Evolutionary conservation across 2,329 filamentous ascomycete genomes (phyloP).

Genomic region (Aspergillus novofumigatus): DNA sequence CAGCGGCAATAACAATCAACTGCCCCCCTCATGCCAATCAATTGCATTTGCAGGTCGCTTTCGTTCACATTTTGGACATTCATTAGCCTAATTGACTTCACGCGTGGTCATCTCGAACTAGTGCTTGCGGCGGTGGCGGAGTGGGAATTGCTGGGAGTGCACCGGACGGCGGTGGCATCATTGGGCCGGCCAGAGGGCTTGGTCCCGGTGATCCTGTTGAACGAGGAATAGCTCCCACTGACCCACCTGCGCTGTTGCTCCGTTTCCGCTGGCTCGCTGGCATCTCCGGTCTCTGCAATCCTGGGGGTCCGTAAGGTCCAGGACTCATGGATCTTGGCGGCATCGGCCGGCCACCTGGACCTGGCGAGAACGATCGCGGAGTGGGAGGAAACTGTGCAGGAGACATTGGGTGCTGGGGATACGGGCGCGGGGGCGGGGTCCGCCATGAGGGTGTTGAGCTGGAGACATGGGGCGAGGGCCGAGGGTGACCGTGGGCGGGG

Average conservation of each 20-base stretch:
- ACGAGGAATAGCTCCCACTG: constrained; percentile 21
- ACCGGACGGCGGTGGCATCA: constrained; percentile 33
- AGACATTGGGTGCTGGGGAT: constrained; percentile 28
- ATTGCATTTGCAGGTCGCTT: background rate
- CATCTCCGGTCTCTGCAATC: constrained; percentile 39
- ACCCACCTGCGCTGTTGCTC: constrained; percentile 42
- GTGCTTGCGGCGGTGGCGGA: constrained; percentile 30
- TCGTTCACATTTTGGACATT: constrained; percentile 1
- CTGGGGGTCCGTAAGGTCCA: constrained; percentile 40
- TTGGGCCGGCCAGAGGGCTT: constrained; percentile 26
- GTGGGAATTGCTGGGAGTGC: constrained; percentile 41
- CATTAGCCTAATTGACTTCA: constrained; percentile 12
- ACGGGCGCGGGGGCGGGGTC: constrained; percentile 25
- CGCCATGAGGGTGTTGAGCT: constrained; percentile 19
- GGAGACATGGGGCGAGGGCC: constrained; percentile 26
- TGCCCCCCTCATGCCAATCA: constrained; percentile 1
- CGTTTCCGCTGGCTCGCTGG: constrained; percentile 35
- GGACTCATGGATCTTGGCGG: constrained; percentile 38
- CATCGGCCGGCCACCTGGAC: constrained; percentile 18
- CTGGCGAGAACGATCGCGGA: constrained; percentile 33
- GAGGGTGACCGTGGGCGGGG: constrained; percentile 12
- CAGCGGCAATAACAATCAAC: constrained; percentile 10
- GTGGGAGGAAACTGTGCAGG: constrained; percentile 35
- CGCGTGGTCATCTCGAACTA: constrained; percentile 48
- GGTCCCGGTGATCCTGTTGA: constrained; percentile 15